Base-by-base conservation (phyloP, 2,329 filamentous ascomycete species). In the Claviceps digitariae region DNA sequence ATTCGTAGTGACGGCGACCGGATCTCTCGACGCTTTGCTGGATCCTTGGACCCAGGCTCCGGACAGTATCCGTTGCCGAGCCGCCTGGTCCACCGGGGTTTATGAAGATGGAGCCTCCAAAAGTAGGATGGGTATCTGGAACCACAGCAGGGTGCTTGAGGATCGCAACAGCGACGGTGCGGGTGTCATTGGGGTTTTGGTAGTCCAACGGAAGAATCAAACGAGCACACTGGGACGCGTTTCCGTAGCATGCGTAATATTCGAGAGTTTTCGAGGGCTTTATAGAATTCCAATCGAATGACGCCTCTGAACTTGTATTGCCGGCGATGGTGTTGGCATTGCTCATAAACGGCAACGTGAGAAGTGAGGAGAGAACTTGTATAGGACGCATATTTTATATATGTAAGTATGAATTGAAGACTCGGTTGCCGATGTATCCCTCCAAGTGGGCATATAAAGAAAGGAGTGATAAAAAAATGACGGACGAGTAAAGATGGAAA, bases 61-160 rank as follows among this genome's bases (percentile, higher is more conserved):
- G 55, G 15, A 64, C 34, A 9, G 60, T 51, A 0, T 29, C n/a
- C 2, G 69, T 62, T 2, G 68, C 69, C 1, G 66, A 68, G 8
- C 59, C 66, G 4, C 69, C 69, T 1, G 70, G 70, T 2, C 71
- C 70, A 20, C 64, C 70, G 3, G 69, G 68, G 50, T 73, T 73
- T 2, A 68, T 44, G 2, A 73, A 53, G 17, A 72, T 63, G 9
- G 67, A 57, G 2, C 70, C 69, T 3, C 67, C 65, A 56, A 69
- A 68, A 7, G 59, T 58, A 6, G 61, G 58, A 55, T 73, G 63
- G 0, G 64, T 65, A 13, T 68, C 61, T 0, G 62, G 56, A 1
- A 72, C 64, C 17, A 60, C 61, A 8, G 71, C 71, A 1, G 71
- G 67, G 3, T 63, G 57, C 45, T 67, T 68, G 31, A 70, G 62